These are phyloP conservation scores for Malassezia cuniculi DNA, from an alignment of 1,284 basidiomycete genomes.

Conservation along the genomic window DNA sequence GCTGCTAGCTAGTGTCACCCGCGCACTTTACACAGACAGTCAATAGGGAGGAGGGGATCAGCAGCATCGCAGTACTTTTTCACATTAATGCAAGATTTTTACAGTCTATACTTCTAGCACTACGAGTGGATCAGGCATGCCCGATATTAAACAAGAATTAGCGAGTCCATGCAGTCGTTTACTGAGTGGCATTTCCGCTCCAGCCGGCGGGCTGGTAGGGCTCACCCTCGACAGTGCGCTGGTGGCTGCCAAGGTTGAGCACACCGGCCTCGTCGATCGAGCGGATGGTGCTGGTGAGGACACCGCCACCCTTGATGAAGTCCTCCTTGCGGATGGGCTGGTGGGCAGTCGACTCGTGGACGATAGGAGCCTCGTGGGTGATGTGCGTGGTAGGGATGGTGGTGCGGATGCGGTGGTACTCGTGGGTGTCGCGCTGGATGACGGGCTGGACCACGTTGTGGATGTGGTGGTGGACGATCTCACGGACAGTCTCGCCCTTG, in stretches of 20 bases:
- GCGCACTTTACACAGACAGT: no score
- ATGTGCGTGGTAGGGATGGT: conserved; percentile 33
- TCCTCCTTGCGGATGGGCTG: conserved; percentile 37
- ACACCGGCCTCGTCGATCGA: conserved; percentile 27
- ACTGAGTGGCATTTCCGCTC: no score
- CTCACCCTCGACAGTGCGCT: conserved; percentile 31
- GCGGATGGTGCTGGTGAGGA: conserved; percentile 20
- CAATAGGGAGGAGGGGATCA: no score
- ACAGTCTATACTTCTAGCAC: no score
- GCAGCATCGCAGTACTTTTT: no score
- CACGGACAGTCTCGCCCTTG: conserved; percentile 41
- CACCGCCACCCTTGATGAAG: conserved; percentile 34
- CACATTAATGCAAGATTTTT: no score
- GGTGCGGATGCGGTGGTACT: conserved; percentile 43
- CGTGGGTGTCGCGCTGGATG: conserved; percentile 43
- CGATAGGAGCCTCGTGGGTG: conserved; percentile 42
- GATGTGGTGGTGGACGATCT: conserved; percentile 42
- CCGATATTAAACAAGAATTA: no score
- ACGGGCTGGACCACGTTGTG: conserved; percentile 46
- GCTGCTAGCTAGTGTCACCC: no score
- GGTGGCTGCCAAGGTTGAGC: conserved; percentile 32
- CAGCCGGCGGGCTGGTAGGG: no score
- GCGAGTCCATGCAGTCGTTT: no score
- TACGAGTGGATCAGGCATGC: no score
- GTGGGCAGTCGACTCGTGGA: conserved; percentile 38